Evolutionary conservation across 2,329 filamentous ascomycete species (phyloP), one percentile per base, ranked within the genome.

Genomic region (Trichoderma koningii): DNA sequence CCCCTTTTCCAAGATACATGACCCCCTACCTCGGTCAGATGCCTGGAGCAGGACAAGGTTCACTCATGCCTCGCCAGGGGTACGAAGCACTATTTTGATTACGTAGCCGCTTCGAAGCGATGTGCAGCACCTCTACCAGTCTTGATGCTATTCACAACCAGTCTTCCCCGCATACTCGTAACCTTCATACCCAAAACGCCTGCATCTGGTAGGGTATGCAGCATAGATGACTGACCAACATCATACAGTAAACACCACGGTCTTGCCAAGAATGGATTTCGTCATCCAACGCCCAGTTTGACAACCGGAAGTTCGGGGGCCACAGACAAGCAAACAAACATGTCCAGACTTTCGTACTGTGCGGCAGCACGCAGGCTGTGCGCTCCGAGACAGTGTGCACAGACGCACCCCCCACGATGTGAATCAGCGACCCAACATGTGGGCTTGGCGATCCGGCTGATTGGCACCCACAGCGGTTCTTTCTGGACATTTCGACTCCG

Each of bases 391-490:
- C 61, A 64, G 61, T 64, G 61, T 50, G 51, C 30, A 41, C 44
- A 19, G 12, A 34, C 42, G 9, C 52, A 7, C 17, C 19, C 7
- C 50, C 48, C 17, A 21, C 41, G 9, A 26, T 42, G 61, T 48
- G 61, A 53, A 26, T 48, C 60, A 62, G 50, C 17, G 45, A 26
- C 17, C 42, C 53, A 41, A 17, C 52, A 45, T 42, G 30, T 64
- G 61, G 61, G 45, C 62, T 64, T 59, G 47, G 55, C 62, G 38
- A 48, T 47, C 62, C 34, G 45, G 47, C 52, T 64, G 55, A 64
- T 64, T 64, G 62, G 62, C 53, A 64, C 30, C 45, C 19, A 28
- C 38, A 34, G 42, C 48, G 34, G 34, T 21, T 23, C 28, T 34
- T 34, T 19, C 50, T 38, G 34, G 34, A 38, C 34, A 12, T 38